Evolutionary conservation across 78 protist species (phyloP), one percentile per base, ranked within the genome.

Genomic region (Bodo saltans): DNA sequence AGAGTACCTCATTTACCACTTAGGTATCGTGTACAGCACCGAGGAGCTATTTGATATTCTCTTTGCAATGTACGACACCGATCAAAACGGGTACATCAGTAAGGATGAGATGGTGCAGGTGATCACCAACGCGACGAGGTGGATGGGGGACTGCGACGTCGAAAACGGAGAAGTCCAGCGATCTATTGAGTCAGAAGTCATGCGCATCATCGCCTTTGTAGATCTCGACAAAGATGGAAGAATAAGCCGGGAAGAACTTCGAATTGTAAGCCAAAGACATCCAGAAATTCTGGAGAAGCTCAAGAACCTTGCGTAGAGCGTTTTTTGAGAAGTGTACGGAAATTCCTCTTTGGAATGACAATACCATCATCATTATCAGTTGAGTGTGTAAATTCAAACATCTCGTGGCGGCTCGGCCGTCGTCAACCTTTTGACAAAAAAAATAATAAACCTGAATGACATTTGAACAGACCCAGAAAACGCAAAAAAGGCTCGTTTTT

Each of bases 81-180:
- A 76, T 23, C 34, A 12, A 25, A 60, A 76, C 8, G 81, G 81
- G 32, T 4, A 37, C 53, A 4, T 76, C 25, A 39, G 17, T 28
- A 8, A 27, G 25, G 81, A 23, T 37, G 81, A 76, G 17, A 25
- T 76, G 28, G 67, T 30, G 25, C 42, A 76, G 72, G 81, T 76
- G 17, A 67, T 76, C 34, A 76, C 81, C 34, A 76, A 76, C 81
- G 8, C 42, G 42, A 76, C 81, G 29, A 76, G 81, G 67, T 76
- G 81, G 81, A 76, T 76, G 81, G 81, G 81, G 35, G 53, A 76
- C 17, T 76, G 81, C 41, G 81, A 76, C 52, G 81, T 76, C 11
- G 81, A 76, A 39, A 32, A 29, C 35, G 34, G 8, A 27, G 81
- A 76, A 38, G 81, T 76, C 39, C 81, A 37, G 8, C 69, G 8